phyloP scores from a whole-genome alignment of 2,329 filamentous ascomycete genomes.

The Aspergillus sp. region DNA sequence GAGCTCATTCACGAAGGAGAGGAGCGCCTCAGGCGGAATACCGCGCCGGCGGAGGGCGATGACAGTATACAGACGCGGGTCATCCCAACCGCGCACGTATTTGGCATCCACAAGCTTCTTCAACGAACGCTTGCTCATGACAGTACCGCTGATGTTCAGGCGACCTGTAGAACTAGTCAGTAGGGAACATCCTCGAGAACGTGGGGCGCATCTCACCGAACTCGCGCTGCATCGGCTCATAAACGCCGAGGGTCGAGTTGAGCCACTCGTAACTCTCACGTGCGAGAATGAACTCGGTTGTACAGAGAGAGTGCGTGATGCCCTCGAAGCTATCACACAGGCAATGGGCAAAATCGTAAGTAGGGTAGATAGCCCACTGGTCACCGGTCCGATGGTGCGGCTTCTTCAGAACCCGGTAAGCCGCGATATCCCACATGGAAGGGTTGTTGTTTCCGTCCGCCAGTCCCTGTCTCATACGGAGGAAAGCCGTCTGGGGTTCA shows the following conservation, averaged over 20 bases:
- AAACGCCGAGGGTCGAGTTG: slow-evolving; percentile 76
- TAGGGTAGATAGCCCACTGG: slow-evolving; percentile 91
- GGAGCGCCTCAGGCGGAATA: slow-evolving; percentile 81
- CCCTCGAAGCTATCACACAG: slow-evolving; percentile 89
- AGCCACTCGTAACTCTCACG: slow-evolving; percentile 90
- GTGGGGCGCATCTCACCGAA: slow-evolving; percentile 49
- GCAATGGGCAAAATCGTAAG: slow-evolving; percentile 71
- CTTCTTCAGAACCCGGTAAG: slow-evolving; percentile 75
- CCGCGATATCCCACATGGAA: slow-evolving; percentile 94
- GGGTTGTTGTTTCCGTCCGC: slow-evolving; percentile 73
- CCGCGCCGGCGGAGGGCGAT: slow-evolving; percentile 81
- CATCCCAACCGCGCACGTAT: slow-evolving; percentile 85
- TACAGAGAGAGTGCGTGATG: slow-evolving; percentile 90
- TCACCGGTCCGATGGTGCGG: slow-evolving; percentile 64
- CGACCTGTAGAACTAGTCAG: slow-evolving; percentile 35
- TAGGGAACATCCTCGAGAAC: no score
- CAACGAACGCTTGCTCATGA: slow-evolving; percentile 84
- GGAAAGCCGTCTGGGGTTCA: slow-evolving; percentile 74
- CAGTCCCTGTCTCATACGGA: slow-evolving; percentile 86
- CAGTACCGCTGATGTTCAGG: slow-evolving; percentile 77
- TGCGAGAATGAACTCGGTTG: slow-evolving; percentile 84
- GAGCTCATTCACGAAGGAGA: slow-evolving; percentile 87
- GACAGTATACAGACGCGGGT: slow-evolving; percentile 84
- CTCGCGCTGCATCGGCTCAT: slow-evolving; percentile 92
- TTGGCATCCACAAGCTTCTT: slow-evolving; percentile 73